Base-by-base conservation (phyloP, 2,329 filamentous ascomycete genomes). In the Didymella sp. region DNA sequence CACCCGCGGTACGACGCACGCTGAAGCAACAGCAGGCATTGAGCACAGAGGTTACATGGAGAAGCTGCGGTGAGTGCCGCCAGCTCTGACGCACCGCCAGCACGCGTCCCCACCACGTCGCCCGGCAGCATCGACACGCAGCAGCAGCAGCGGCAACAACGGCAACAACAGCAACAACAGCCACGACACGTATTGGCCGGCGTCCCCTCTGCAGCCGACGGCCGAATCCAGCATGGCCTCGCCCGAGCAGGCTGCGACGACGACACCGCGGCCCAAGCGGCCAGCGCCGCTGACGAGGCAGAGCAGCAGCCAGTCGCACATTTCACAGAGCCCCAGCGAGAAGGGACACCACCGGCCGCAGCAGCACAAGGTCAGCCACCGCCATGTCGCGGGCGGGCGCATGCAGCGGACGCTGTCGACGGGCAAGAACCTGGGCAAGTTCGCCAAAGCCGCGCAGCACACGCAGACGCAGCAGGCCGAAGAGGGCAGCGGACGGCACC, bases 401-500 rank as follows among this genome's bases (percentile, higher is more conserved):
- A 66, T 78, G 58, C 73, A 71, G 61, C 63, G 76, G 54, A 79
- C 78, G 53, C 59, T 68, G 12, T 78, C 77, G 27, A 66, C 71
- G 51, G 75, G 76, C 60, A 78, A 78, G 68, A 77, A 78, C 58
- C 73, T 79, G 49, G 76, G 73, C 71, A 78, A 78, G 68, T 67
- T 76, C 53, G 71, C 61, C 66, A 77, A 76, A 56, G 62, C 68
- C 43, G 64, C 68, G 24, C 73, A 68, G 53, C 63, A 51, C 17
- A n/a, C 37, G 19, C 47, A 31, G 13, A n/a, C 21, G 35, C 46
- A 15, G 41, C 59, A 40, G 30, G 59, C 59, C 28, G 66, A 63
- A 49, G 72, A 73, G 42, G 73, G 67, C 38, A 64, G 56, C 51
- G 59, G 64, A 37, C 71, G 72, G 62, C 71, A 76, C 60, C 76